These are phyloP conservation scores for Viridothelium virens DNA, from an alignment of 495 filamentous ascomycete species.

Conservation along the genomic window DNA sequence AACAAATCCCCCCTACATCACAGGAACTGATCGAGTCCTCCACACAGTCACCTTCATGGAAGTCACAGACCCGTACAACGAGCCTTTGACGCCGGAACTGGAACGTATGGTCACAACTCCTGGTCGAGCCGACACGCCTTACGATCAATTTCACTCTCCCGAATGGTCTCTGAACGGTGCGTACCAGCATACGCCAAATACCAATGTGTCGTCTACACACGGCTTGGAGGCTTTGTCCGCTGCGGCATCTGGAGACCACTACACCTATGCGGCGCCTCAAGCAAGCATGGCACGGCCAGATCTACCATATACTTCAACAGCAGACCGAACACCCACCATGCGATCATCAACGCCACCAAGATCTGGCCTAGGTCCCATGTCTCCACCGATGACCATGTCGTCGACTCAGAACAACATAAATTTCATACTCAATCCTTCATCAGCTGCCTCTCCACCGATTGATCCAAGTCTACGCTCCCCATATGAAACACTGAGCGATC, in stretches of 20 bases:
- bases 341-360: background rate
- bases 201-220: slow-evolving; percentile 39
- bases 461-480: slow-evolving; percentile 40
- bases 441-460: slow-evolving; percentile 42
- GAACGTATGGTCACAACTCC: slow-evolving; percentile 32
- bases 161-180: slow-evolving; percentile 11
- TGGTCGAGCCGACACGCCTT: slow-evolving; percentile 19
- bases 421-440: slow-evolving; percentile 51
- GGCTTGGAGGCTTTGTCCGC: slow-evolving; percentile 52
- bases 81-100: slow-evolving; percentile 38
- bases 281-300: slow-evolving; percentile 16
- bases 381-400: background rate
- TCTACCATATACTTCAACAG: slow-evolving; percentile 17
- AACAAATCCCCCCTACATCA: background rate
- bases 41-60: slow-evolving; percentile 55
- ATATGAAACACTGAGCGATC: slow-evolving; percentile 24
- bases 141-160: slow-evolving; percentile 5
- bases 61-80: slow-evolving; percentile 54
- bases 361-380: background rate
- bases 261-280: slow-evolving; percentile 36
- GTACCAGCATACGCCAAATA: slow-evolving; percentile 12
- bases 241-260: slow-evolving; percentile 47
- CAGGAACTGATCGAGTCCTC: background rate
- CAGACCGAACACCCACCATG: slow-evolving; percentile 5
- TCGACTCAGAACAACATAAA: slow-evolving; percentile 40